These are phyloP conservation scores for Colletotrichum liriopes DNA, from an alignment of 2,329 filamentous ascomycete species.

Conservation along the genomic window DNA sequence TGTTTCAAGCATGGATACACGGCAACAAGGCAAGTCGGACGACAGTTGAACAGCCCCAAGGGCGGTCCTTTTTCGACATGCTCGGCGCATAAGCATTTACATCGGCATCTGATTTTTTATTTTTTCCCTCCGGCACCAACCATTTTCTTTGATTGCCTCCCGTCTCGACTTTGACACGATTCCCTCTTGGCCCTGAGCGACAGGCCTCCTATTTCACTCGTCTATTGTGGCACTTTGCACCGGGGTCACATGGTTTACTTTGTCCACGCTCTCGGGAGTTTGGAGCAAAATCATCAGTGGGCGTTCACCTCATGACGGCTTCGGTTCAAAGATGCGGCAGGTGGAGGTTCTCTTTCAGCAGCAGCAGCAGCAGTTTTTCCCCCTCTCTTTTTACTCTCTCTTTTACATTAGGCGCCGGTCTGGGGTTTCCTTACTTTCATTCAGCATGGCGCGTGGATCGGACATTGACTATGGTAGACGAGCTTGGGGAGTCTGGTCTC, in stretches of 20 bases:
- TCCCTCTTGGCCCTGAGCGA: slow-evolving; percentile 9
- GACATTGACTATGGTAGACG: slow-evolving; percentile 41
- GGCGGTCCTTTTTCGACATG: slow-evolving; percentile 3
- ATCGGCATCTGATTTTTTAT: slow-evolving; percentile 28
- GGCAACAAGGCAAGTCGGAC: slow-evolving; percentile 8
- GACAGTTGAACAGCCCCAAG: slow-evolving; percentile 11
- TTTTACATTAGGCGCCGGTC: slow-evolving; percentile 18
- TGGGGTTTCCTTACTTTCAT: slow-evolving; percentile 40
- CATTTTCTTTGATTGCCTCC: background rate
- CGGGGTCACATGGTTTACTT: slow-evolving; percentile 6
- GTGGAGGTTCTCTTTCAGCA: slow-evolving; percentile 1
- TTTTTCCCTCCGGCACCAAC: background rate
- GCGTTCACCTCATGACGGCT: slow-evolving; percentile 18
- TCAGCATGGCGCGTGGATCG: slow-evolving; percentile 43
- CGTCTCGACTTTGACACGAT: slow-evolving; percentile 9
- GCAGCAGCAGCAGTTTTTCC: slow-evolving; percentile 6
- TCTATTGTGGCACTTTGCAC: slow-evolving; percentile 1
- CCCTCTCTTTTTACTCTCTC: slow-evolving; percentile 27
- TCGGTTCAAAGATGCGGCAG: slow-evolving; percentile 13
- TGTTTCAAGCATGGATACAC: slow-evolving; percentile 30
- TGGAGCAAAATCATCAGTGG: slow-evolving; percentile 7
- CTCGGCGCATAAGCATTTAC: slow-evolving; percentile 38
- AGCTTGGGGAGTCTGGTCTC: slow-evolving; percentile 29
- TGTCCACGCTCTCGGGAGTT: slow-evolving; percentile 12
- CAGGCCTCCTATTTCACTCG: slow-evolving; percentile 1